Evolutionary conservation across 1,284 basidiomycete genomes (phyloP).

Genomic region (Puccinia hordei): DNA sequence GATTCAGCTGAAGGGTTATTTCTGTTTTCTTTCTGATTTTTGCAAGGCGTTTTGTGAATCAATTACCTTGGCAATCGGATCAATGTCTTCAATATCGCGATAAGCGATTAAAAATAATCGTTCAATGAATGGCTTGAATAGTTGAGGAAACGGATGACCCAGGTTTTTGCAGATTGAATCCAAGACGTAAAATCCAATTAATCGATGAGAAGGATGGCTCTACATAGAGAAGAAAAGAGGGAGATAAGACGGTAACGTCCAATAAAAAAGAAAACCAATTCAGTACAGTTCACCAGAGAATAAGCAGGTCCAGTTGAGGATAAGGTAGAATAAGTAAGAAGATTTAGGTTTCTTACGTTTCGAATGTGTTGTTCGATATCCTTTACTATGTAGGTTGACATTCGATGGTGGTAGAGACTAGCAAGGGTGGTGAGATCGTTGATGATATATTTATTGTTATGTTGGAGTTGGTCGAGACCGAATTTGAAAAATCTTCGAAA

Average conservation of each 20-base stretch:
- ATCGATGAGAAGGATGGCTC: slow-evolving; percentile 50
- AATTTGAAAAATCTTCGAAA: slow-evolving; percentile 47
- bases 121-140: slow-evolving; percentile 51
- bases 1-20: neutral
- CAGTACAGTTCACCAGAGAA: neutral
- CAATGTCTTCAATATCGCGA: slow-evolving; percentile 49
- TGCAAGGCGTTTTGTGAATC: neutral
- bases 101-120: slow-evolving; percentile 49
- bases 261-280: neutral
- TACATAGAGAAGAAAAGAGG: neutral
- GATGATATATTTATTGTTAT: slow-evolving; percentile 51
- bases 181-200: slow-evolving; percentile 50
- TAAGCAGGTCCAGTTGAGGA: neutral
- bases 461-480: slow-evolving; percentile 48
- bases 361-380: slow-evolving; percentile 51
- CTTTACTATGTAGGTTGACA: slow-evolving; percentile 49
- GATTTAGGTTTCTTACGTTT: slow-evolving; percentile 5
- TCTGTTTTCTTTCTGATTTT: neutral
- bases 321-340: no score
- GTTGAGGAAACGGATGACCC: slow-evolving; percentile 49
- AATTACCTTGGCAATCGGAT: slow-evolving; percentile 48
- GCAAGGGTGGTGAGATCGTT: slow-evolving; percentile 50
- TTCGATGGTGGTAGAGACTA: slow-evolving; percentile 50
- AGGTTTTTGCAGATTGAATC: slow-evolving; percentile 51
- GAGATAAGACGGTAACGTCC: neutral